These are phyloP conservation scores for Spergularia marina DNA, from an alignment of 148 eudicot species.

Conservation along the genomic window DNA sequence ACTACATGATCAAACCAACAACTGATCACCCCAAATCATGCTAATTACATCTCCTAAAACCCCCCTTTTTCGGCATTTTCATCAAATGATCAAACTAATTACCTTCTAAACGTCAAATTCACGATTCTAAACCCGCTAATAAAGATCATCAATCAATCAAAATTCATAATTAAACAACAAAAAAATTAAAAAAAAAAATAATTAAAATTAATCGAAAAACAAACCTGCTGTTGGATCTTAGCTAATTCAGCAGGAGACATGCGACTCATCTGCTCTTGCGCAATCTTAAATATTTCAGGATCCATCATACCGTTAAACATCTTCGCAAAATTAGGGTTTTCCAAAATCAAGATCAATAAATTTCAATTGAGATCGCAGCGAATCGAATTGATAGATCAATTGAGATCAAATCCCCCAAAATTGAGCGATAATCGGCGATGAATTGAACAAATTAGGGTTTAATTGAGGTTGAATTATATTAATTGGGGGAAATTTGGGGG, in stretches of 20 bases:
- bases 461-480: not conserved
- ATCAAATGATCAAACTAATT: not conserved
- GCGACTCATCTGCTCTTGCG: constrained; percentile 97
- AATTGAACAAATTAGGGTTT: constrained; percentile 18
- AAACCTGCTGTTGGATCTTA: constrained; percentile 85
- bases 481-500: not conserved
- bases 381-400: not conserved
- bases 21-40: constrained; percentile 1
- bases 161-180: not conserved
- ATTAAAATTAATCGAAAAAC: not conserved
- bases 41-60: not conserved
- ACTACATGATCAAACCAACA: not conserved
- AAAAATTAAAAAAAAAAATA: not conserved
- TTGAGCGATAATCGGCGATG: not conserved
- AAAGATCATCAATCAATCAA: not conserved
- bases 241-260: constrained; percentile 82
- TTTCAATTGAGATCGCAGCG: constrained; percentile 5
- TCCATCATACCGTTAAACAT: constrained; percentile 69
- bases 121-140: not conserved
- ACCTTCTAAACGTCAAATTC: not conserved
- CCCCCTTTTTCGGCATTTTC: not conserved
- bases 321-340: not conserved
- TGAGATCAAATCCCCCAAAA: not conserved
- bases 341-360: not conserved
- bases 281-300: constrained; percentile 80